Base-by-base conservation (phyloP, 1,284 basidiomycete genomes). In the Rhizopogon parksii region DNA sequence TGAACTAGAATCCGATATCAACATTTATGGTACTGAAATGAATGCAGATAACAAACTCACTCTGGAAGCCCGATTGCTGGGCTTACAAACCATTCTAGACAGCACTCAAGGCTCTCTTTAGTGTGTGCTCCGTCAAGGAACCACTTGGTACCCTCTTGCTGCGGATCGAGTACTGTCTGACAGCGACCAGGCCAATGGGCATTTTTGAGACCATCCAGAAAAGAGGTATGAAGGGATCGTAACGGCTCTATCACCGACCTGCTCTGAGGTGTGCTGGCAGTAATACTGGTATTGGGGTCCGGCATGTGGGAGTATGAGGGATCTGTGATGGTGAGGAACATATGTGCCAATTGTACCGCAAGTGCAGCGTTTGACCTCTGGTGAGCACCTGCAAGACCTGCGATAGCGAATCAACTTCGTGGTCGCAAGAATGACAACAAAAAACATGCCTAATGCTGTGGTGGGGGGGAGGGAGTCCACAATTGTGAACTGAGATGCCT, bases 81-180 rank as follows among this genome's bases (percentile, higher is more conserved):
- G 50, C 69, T 74, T 36, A 79, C 77, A 62, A 85, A 95, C 96
- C 96, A 99, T 54, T 88, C 74, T 15, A 89, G 80, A 60, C 95
- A 95, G 53, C 84, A 91, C 40, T 80, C 77, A 27, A 99, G 74
- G 61, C 92, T 96, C 66, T 99, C 96, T 11, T 81, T 71, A 0
- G 96, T 99, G 67, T 99, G 96, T 11, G 95, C 95, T 1, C 96
- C 96, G 66, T 99, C 96, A 21, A 99, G 73, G 66, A 86, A 91
- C 93, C 94, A 99, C 1, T 81, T 89, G 8, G 80, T 73, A 4
- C 65, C 61, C 2, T 65, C 37, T 47, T 73, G 62, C 47, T 56
- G 63, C 1, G 83, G 82, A 57, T 92, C 87, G 2, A 59, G 54
- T 6, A 96, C 82, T 1, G 78, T 80, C 69, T 99, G 96, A 67